Percentiles rank a stretch among this genome's conserved stretches.
phyloP scores from a whole-genome alignment of 192 early-diverging fungal genomes.

The Entophlyctis luteolus region DNA sequence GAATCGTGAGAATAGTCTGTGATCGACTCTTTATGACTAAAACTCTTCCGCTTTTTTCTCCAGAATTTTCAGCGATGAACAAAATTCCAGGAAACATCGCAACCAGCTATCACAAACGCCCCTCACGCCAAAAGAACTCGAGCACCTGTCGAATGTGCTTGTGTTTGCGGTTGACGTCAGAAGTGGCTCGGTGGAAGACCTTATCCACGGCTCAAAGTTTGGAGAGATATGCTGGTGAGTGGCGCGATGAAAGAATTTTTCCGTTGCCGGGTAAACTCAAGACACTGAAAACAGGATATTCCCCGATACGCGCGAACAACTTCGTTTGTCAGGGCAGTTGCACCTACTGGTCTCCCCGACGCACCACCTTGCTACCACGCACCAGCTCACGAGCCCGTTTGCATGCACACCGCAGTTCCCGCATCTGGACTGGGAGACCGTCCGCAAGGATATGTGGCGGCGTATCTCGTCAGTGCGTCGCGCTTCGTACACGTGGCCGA shows the following conservation, averaged over 20 bases:
- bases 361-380: constrained; percentile 7
- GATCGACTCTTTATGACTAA: too few species aligned
- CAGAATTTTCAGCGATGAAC: too few species aligned
- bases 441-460: constrained; percentile 20
- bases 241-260: background rate
- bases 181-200: constrained; percentile 24
- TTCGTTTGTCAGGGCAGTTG: constrained; percentile 27
- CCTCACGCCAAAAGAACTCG: background rate
- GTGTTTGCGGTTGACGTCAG: constrained; percentile 33
- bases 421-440: constrained; percentile 24
- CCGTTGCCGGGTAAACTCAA: too few species aligned
- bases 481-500: constrained; percentile 32
- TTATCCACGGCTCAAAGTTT: constrained; percentile 32
- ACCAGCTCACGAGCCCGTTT: constrained; percentile 7
- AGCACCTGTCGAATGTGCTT: constrained; percentile 27
- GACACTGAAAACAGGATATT: constrained; percentile 23
- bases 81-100: too few species aligned
- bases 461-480: constrained; percentile 21
- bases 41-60: too few species aligned
- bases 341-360: constrained; percentile 28
- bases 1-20: too few species aligned
- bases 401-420: constrained; percentile 10
- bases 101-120: background rate
- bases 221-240: constrained; percentile 36
- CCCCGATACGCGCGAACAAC: constrained; percentile 29